phyloP scores from a whole-genome alignment of 306 rosid genomes.

The Comarum palustre region DNA sequence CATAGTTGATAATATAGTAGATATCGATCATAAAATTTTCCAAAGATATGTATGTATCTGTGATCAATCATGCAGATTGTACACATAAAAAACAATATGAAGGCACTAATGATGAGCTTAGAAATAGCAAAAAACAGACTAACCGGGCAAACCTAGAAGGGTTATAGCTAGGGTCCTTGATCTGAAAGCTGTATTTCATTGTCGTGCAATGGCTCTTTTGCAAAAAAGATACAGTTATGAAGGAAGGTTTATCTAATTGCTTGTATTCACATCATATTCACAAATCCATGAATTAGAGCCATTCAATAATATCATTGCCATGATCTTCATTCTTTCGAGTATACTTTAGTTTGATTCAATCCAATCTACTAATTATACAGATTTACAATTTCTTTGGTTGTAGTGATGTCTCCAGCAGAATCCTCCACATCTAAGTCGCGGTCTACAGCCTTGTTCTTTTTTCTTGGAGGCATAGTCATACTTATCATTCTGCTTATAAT shows the following conservation, averaged over 20 bases:
- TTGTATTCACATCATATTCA: neutral
- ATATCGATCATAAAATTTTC: neutral
- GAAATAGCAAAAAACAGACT: neutral
- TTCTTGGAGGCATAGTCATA: slow-evolving; percentile 58
- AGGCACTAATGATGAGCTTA: neutral
- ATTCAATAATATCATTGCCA: neutral
- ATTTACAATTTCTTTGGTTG: slow-evolving; percentile 3
- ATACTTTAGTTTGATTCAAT: neutral
- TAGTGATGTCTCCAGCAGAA: slow-evolving; percentile 40
- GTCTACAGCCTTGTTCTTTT: slow-evolving; percentile 43
- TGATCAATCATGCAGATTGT: neutral
- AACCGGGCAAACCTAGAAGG: neutral
- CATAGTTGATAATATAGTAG: neutral
- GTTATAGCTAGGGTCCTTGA: neutral
- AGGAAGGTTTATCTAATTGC: neutral
- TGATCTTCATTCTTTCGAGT: neutral
- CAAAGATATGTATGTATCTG: neutral
- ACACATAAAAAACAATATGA: neutral
- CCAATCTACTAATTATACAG: neutral
- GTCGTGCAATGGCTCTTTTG: neutral
- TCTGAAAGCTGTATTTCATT: neutral
- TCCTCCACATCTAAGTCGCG: slow-evolving; percentile 6
- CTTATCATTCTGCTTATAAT: slow-evolving; percentile 48
- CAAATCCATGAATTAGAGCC: neutral
- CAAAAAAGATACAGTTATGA: neutral